A percentile compares a stretch with the other conserved stretches of the same genome.
phyloP scores from a whole-genome alignment of 2,329 filamentous ascomycete genomes.

The Fusarium chaquense region DNA sequence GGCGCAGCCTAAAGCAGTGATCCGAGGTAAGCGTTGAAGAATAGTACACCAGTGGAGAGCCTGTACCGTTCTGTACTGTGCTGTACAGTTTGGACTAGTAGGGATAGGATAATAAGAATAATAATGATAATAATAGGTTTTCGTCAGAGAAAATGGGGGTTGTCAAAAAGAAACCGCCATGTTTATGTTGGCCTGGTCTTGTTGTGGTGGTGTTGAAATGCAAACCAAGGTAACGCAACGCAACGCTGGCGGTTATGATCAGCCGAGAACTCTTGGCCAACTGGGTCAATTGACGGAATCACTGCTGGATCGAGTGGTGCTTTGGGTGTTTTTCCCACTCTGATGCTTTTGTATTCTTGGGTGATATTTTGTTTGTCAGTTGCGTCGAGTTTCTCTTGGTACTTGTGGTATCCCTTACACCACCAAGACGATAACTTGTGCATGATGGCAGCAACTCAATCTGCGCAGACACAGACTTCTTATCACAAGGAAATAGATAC shows the following conservation, averaged over 20 bases:
- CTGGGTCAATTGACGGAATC: constrained; percentile 6
- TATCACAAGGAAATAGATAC: constrained; percentile 19
- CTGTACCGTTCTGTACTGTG: constrained; percentile 3
- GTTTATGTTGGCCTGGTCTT: constrained; percentile 35
- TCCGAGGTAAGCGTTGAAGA: constrained; percentile 38
- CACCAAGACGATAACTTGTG: constrained; percentile 8
- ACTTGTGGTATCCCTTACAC: constrained; percentile 18
- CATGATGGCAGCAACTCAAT: constrained; percentile 24
- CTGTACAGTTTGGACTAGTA: neutral
- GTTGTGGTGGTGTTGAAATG: constrained; percentile 26
- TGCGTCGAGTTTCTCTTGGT: constrained; percentile 11
- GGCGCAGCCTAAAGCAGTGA: constrained; percentile 39
- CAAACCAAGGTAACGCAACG: constrained; percentile 15
- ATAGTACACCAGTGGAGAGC: neutral
- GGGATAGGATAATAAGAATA: neutral
- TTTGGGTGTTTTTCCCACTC: neutral
- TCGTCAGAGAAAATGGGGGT: constrained; percentile 38
- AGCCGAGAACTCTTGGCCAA: constrained; percentile 31
- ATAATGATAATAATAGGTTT: constrained; percentile 34
- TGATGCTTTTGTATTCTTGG: neutral
- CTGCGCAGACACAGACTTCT: neutral
- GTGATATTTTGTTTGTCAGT: neutral
- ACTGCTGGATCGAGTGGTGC: neutral
- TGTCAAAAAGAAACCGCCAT: constrained; percentile 40
- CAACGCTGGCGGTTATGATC: constrained; percentile 32